phyloP scores from a whole-genome alignment of 176 grass and related monocot species.

The Bonia amplexicaulis region DNA sequence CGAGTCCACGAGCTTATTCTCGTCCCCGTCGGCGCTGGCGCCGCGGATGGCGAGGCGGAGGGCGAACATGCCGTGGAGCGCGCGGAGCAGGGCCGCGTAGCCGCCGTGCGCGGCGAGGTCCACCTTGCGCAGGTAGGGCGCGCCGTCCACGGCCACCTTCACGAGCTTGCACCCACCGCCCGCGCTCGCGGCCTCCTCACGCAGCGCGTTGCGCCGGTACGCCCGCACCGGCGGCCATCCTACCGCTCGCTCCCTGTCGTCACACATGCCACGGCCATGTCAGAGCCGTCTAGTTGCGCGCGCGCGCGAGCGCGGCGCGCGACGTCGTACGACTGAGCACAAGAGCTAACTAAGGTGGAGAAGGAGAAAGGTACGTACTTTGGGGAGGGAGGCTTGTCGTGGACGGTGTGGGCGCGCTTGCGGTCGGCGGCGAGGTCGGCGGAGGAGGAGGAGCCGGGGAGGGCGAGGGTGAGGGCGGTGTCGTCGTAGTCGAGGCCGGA shows the following conservation, averaged over 20 bases:
- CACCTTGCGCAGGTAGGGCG: slow-evolving; percentile 81
- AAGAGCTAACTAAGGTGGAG: background rate
- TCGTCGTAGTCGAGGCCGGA: slow-evolving; percentile 72
- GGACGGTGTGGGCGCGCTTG: slow-evolving; percentile 34
- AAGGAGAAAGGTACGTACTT: slow-evolving; percentile 2
- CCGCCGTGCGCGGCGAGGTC: slow-evolving; percentile 57
- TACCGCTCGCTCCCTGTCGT: slow-evolving; percentile 58
- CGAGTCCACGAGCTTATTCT: slow-evolving; percentile 55
- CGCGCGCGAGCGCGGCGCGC: background rate
- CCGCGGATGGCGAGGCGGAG: slow-evolving; percentile 58
- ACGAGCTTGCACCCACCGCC: slow-evolving; percentile 43
- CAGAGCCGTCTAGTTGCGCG: too few relatives aligned
- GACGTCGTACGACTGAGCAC: too few relatives aligned
- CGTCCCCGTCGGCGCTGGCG: slow-evolving; percentile 14
- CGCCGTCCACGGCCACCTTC: slow-evolving; percentile 86
- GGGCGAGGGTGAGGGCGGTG: slow-evolving; percentile 61
- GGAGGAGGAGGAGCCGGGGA: slow-evolving; percentile 35
- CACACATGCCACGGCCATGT: background rate
- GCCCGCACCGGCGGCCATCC: slow-evolving; percentile 96
- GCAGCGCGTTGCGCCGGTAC: slow-evolving; percentile 72
- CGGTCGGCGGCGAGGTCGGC: slow-evolving; percentile 14
- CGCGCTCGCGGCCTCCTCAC: background rate
- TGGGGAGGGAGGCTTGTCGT: slow-evolving; percentile 32
- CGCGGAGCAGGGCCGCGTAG: slow-evolving; percentile 52
- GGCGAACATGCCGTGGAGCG: slow-evolving; percentile 66